phyloP scores from a whole-genome alignment of 495 filamentous ascomycete species.

The Friedmanniomyces simplex region DNA sequence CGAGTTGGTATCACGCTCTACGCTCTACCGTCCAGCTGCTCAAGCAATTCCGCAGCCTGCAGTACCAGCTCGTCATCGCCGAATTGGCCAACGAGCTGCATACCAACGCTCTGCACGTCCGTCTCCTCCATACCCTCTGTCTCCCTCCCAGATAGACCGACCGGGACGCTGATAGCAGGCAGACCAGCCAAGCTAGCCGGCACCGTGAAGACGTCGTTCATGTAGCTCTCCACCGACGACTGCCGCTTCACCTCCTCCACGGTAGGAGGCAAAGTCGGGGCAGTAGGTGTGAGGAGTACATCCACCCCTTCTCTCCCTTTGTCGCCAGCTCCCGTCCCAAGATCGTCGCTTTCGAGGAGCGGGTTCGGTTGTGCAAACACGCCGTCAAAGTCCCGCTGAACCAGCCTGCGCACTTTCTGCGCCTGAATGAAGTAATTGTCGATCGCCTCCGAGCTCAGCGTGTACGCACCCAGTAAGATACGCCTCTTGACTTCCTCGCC shows the following conservation, averaged over 20 bases:
- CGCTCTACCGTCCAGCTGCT: conserved; percentile 10
- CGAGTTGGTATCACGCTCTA: too few relatives aligned
- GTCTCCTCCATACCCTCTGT: conserved; percentile 27
- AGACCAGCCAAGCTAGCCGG: conserved; percentile 88
- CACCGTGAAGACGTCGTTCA: conserved; percentile 92
- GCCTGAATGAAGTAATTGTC: conserved; percentile 96
- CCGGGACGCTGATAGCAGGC: conserved; percentile 77
- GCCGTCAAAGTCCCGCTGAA: conserved; percentile 73
- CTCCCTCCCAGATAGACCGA: conserved; percentile 29
- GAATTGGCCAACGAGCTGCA: conserved; percentile 88
- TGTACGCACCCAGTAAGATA: conserved; percentile 84
- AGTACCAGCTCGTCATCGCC: conserved; percentile 68
- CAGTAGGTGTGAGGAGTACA: conserved; percentile 78
- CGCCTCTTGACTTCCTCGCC: conserved; percentile 76
- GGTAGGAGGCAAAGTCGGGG: conserved; percentile 63
- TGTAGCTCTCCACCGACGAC: conserved; percentile 52
- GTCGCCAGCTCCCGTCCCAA: not conserved
- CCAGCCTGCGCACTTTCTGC: conserved; percentile 73
- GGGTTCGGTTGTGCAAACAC: conserved; percentile 62
- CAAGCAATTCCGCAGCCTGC: conserved; percentile 41
- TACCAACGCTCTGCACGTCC: conserved; percentile 44
- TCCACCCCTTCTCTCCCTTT: conserved; percentile 48
- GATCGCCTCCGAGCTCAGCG: conserved; percentile 78
- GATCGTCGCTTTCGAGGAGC: conserved; percentile 30
- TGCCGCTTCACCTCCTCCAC: conserved; percentile 38